Base-by-base conservation (phyloP, 2,329 filamentous ascomycete genomes). In the Plenodomus tracheiphilus region DNA sequence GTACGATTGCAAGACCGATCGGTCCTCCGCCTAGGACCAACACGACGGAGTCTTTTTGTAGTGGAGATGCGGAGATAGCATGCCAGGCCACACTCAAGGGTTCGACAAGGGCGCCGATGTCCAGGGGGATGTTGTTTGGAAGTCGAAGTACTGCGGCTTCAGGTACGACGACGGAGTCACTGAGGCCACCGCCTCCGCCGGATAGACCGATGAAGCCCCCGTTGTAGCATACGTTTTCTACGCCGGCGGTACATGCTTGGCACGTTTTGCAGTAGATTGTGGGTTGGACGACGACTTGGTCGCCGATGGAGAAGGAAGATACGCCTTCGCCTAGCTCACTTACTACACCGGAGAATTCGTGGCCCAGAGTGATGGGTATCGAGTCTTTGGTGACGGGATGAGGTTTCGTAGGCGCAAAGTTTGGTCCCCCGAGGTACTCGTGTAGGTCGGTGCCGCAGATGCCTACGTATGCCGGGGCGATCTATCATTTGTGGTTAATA, bases 61-160 rank as follows among this genome's bases (percentile, higher is more conserved):
- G 67, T 0, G 76, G 75, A 0, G 76, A 76, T 3, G 79, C 71
- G 4, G 75, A 74, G 9, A 85, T 78, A 0, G 83, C 84, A 58
- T 87, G 85, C 84, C 84, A 86, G 8, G 81, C 83, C 0, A 87
- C 84, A 0, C 82, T 75, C 2, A 87, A 70, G 0, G 85, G 85
- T 56, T 87, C 85, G 6, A 86, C 79, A 2, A 87, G 72, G 0
- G 85, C 84, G 44, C 65, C 81, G 15, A 82, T 71, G 36, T 83
- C 78, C 17, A 83, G 73, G 0, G 76, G 72, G 8, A 84, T 69
- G 41, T 77, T 76, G 4, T 78, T 73, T 0, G 84, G 81, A 0
- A 85, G 70, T 2, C 74, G 74, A 38, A 81, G 73, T 0, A 79
- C 75, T 8, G 78, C 77, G 4, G 72, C 69, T 20, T 76, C 72